phyloP scores from a whole-genome alignment of 1,284 basidiomycete species.

The Ustilago sp. region DNA sequence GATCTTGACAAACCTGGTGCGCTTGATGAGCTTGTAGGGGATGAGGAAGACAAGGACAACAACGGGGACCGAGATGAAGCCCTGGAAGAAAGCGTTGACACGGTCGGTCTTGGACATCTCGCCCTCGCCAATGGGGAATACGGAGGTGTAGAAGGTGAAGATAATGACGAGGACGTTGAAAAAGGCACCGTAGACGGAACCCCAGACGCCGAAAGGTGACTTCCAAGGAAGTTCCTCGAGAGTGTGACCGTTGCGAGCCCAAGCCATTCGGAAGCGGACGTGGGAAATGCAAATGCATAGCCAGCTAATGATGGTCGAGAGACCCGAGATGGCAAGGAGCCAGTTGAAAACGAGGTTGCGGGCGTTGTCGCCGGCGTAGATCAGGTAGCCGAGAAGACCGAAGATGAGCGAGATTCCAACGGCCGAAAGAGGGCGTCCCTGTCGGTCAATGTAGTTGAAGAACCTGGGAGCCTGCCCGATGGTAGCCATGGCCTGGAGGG shows the following conservation, averaged over 20 bases:
- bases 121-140: conserved; percentile 65
- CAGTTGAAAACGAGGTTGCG: conserved; percentile 70
- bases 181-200: conserved; percentile 71
- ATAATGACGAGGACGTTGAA: conserved; percentile 60
- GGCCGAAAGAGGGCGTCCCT: conserved; percentile 72
- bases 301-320: conserved; percentile 73
- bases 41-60: conserved; percentile 50
- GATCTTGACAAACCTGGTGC: conserved; percentile 48
- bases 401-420: conserved; percentile 64
- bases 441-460: conserved; percentile 72
- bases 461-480: conserved; percentile 71
- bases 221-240: conserved; percentile 72
- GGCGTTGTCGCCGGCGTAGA: conserved; percentile 69
- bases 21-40: conserved; percentile 53
- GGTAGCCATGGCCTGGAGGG: conserved; percentile 67
- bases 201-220: conserved; percentile 72
- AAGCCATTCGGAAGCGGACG: conserved; percentile 75
- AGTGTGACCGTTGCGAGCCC: conserved; percentile 72
- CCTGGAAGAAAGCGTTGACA: conserved; percentile 72
- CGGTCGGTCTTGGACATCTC: conserved; percentile 51
- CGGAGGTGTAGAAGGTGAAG: conserved; percentile 52
- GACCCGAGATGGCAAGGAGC: conserved; percentile 72
- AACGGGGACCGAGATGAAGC: conserved; percentile 70
- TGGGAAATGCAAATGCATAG: conserved; percentile 60
- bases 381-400: conserved; percentile 63